Evolutionary conservation across 139 green algal genomes (phyloP), one percentile per base, ranked within the genome.

Genomic region (Astrephomene gubernaculifera): DNA sequence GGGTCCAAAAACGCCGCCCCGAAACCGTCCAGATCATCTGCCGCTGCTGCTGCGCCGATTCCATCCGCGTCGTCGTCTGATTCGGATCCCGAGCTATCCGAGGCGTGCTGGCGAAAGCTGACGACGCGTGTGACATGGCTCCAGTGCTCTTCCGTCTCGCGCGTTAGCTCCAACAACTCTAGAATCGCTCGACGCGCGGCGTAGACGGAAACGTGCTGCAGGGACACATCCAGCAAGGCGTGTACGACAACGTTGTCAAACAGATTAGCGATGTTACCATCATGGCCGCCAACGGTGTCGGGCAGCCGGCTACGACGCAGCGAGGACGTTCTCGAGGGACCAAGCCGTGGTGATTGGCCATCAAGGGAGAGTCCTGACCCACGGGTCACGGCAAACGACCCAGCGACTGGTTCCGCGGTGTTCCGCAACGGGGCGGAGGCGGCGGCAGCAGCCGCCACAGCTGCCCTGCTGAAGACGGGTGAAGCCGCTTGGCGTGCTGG

Each of bases 181-280:
- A 86, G 49, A 24, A 86, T 33, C 65, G 65, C 22, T 3, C 44
- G 79, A 14, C 79, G 79, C 19, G 79, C 31, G 8, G 65, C 65
- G 38, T 79, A 86, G 12, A 79, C 2, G n/a, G 79, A 86, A 7
- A 43, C 65, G 44, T 78, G 79, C 65, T 72, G 79, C 44, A 86
- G 35, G 9, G 64, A 79, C 29, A 36, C 79, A 35, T 86, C 79
- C 36, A 86, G 38, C 31, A 86, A 43, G 10, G 49, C 79, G 36
- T 86, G 79, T 8, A 86, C 64, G 2, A 54, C 14, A 7, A 75
- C 36, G 49, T 57, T 17, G 49, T 57, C 49, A n/a, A n/a, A n/a
- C n/a, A n/a, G n/a, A n/a, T n/a, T n/a, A n/a, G n/a, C n/a, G n/a
- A n/a, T n/a, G n/a, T n/a, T n/a, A n/a, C n/a, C n/a, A n/a, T n/a